Percentiles rank a stretch among this genome's conserved stretches.
phyloP scores from a whole-genome alignment of 1,139 yeast species.

The Yamadazyma triangularis region DNA sequence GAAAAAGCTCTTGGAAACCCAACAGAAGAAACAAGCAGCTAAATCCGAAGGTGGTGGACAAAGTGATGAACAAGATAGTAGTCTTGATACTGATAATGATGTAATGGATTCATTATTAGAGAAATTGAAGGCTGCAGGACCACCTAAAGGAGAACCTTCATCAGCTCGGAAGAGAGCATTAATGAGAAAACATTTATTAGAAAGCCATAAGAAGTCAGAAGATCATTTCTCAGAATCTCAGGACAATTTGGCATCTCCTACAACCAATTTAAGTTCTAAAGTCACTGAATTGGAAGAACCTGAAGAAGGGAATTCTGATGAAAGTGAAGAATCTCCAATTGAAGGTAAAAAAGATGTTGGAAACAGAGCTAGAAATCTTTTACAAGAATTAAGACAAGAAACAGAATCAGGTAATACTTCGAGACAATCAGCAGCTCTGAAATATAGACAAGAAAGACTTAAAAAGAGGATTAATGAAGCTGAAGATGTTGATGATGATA shows the following conservation, averaged over 20 bases:
- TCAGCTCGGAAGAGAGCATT: constrained; percentile 81
- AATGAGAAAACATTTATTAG: constrained; percentile 59
- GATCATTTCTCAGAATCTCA: constrained; percentile 5
- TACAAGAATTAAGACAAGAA: constrained; percentile 51
- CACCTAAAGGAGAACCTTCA: constrained; percentile 66
- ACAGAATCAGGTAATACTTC: constrained; percentile 13
- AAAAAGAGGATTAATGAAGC: constrained; percentile 6
- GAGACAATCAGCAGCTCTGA: constrained; percentile 29
- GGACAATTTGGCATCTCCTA: constrained; percentile 11
- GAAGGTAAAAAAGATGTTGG: constrained; percentile 43
- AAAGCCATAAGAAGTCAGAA: constrained; percentile 20
- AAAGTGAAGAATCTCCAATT: constrained; percentile 5
- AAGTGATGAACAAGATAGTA: constrained; percentile 18
- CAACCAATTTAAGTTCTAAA: constrained; percentile 7
- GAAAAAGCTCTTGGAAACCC: constrained; percentile 55
- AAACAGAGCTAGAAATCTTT: constrained; percentile 54
- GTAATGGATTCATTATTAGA: constrained; percentile 75
- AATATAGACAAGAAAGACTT: constrained; percentile 33
- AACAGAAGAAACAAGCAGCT: constrained; percentile 18
- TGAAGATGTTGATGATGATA: constrained; percentile 1
- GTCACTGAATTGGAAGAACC: too few species aligned
- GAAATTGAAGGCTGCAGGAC: constrained; percentile 70
- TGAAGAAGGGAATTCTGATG: background rate
- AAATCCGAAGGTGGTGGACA: constrained; percentile 13
- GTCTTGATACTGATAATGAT: constrained; percentile 34